Evolutionary conservation across 83 land plant species (phyloP).

Genomic region (Picea engelmannii): DNA sequence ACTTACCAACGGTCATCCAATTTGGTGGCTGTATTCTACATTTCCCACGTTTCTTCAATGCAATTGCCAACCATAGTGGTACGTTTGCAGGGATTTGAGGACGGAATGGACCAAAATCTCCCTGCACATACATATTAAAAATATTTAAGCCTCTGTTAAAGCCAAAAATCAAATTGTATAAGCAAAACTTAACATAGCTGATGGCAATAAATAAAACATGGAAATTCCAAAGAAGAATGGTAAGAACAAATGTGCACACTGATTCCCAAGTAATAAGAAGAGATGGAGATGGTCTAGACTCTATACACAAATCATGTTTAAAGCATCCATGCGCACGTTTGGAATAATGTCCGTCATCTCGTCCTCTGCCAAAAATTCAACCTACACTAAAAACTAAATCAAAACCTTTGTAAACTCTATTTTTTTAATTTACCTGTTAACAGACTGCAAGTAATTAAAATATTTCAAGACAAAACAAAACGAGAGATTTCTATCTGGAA

Average conservation of each 20-base stretch:
- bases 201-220: background rate
- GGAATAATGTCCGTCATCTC: conserved; percentile 88
- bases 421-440: background rate
- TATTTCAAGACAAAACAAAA: background rate
- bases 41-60: conserved; percentile 95
- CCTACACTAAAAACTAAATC: conserved; percentile 36
- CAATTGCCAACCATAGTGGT: conserved; percentile 96
- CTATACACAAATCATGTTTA: conserved; percentile 82
- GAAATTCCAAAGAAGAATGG: background rate
- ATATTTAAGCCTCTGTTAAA: background rate
- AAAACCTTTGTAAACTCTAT: background rate
- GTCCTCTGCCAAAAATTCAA: conserved; percentile 93
- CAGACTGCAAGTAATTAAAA: background rate
- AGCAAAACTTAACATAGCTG: background rate
- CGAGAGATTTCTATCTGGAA: background rate
- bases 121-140: conserved; percentile 36
- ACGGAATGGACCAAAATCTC: conserved; percentile 94
- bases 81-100: conserved; percentile 89
- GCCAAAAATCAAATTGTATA: background rate
- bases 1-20: conserved; percentile 94
- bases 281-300: conserved; percentile 29
- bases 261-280: background rate
- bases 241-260: background rate
- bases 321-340: conserved; percentile 83
- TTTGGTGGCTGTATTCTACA: conserved; percentile 89